phyloP scores from a whole-genome alignment of 2,329 filamentous ascomycete species.

The Colletotrichum cereale region DNA sequence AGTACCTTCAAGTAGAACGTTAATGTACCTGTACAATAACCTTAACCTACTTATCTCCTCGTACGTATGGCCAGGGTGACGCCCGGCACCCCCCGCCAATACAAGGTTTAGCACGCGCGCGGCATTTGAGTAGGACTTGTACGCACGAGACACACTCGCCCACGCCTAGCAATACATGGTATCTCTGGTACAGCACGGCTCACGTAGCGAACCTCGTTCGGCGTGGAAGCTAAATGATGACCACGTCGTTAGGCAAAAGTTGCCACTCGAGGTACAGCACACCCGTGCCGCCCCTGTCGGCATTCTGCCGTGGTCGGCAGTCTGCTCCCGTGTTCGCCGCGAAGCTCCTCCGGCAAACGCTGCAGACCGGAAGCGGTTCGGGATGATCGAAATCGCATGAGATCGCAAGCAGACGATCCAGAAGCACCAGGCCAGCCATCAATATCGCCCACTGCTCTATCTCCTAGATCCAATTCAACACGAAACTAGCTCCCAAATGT shows the following conservation, averaged over 20 bases:
- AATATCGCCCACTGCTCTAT: not conserved
- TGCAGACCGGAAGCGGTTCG: not conserved
- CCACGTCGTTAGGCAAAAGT: not conserved
- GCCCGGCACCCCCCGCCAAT: constrained; percentile 2
- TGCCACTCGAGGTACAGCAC: not conserved
- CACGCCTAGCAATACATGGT: not conserved
- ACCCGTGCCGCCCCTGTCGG: not conserved
- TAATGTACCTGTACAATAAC: not conserved
- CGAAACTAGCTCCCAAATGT: constrained; percentile 13
- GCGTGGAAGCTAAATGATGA: constrained; percentile 9
- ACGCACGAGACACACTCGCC: not conserved
- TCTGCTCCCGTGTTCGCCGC: not conserved
- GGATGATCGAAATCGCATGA: not conserved
- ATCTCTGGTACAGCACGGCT: not conserved
- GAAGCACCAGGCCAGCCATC: not conserved
- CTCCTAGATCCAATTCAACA: constrained; percentile 2
- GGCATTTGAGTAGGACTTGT: constrained; percentile 19
- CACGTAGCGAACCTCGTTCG: not conserved
- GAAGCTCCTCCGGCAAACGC: not conserved
- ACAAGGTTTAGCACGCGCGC: constrained; percentile 14
- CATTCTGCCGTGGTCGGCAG: constrained; percentile 14
- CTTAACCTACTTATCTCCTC: constrained; percentile 6
- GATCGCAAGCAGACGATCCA: not conserved
- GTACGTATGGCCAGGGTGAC: not conserved
- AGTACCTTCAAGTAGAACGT: not conserved